phyloP scores from a whole-genome alignment of 1,139 yeast genomes.

The Yamadazyma kanchanaburiensis region DNA sequence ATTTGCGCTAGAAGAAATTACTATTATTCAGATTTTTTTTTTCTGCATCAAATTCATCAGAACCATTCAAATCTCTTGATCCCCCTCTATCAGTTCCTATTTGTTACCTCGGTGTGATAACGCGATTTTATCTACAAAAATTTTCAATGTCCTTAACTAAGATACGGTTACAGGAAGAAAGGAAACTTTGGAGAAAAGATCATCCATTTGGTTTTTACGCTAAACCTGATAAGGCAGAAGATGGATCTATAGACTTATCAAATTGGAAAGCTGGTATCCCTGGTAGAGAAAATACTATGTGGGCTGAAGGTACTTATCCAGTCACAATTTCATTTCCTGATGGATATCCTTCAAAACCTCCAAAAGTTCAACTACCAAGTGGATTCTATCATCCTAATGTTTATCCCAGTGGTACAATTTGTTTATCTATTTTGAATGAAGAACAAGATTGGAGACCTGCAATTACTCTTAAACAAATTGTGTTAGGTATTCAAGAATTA shows the following conservation, averaged over 20 bases:
- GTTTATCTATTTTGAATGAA: conserved; percentile 89
- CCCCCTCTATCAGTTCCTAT: too few relatives aligned
- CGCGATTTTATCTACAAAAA: conserved; percentile 5
- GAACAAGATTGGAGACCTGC: conserved; percentile 99
- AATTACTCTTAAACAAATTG: conserved; percentile 84
- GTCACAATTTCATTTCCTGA: conserved; percentile 77
- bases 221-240: conserved; percentile 71
- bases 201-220: conserved; percentile 98
- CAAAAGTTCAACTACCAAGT: conserved; percentile 83
- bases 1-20: too few relatives aligned
- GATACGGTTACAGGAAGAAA: conserved; percentile 80
- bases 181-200: conserved; percentile 97
- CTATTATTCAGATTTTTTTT: too few relatives aligned
- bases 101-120: too few relatives aligned
- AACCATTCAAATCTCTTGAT: too few relatives aligned
- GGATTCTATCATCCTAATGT: conserved; percentile 96
- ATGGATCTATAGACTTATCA: conserved; percentile 82
- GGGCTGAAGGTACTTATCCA: conserved; percentile 92
- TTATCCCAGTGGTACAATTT: conserved; percentile 94
- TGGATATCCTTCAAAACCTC: conserved; percentile 96
- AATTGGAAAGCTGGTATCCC: conserved; percentile 96
- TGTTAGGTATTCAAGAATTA: conserved; percentile 89
- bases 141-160: conserved; percentile 53
- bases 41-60: too few relatives aligned
- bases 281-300: conserved; percentile 79